A percentile compares a stretch with the other conserved stretches of the same genome.
These are phyloP conservation scores for Trebouxia gelatinosa DNA, from an alignment of 163 green algal genomes.

Conservation along the genomic window DNA sequence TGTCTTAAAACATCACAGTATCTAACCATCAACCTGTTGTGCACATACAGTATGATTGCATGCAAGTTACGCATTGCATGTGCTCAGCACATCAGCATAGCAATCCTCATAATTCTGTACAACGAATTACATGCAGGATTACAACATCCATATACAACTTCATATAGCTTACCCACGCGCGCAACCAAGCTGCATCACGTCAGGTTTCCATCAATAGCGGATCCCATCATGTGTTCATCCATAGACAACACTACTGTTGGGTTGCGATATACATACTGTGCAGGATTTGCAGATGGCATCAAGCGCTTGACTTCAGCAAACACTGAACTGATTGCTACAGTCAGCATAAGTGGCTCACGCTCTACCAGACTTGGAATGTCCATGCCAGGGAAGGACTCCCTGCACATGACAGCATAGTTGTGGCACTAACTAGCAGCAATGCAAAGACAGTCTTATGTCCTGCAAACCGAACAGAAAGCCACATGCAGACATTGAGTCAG, in stretches of 20 bases:
- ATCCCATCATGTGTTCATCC: not conserved
- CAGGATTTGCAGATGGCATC: not conserved
- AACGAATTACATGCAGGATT: too few relatives aligned
- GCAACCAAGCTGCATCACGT: too few relatives aligned
- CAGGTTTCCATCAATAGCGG: not conserved
- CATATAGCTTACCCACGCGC: too few relatives aligned
- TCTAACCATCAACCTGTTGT: too few relatives aligned
- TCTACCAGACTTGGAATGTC: conserved; percentile 3
- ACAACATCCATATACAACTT: too few relatives aligned
- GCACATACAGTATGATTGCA: too few relatives aligned
- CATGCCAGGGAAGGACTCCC: not conserved
- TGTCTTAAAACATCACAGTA: too few relatives aligned
- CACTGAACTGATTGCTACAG: not conserved
- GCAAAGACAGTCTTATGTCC: not conserved
- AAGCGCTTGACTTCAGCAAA: conserved; percentile 19
- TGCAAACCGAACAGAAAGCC: not conserved
- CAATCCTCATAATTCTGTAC: too few relatives aligned
- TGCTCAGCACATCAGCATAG: too few relatives aligned
- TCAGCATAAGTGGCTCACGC: conserved; percentile 18
- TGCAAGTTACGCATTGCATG: too few relatives aligned
- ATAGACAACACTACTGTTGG: not conserved
- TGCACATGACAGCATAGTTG: not conserved
- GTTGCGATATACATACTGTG: not conserved
- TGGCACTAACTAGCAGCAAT: not conserved
- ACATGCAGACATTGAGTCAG: not conserved